Evolutionary conservation across 495 filamentous ascomycete genomes (phyloP).

Genomic region (Tirmania nivea): DNA sequence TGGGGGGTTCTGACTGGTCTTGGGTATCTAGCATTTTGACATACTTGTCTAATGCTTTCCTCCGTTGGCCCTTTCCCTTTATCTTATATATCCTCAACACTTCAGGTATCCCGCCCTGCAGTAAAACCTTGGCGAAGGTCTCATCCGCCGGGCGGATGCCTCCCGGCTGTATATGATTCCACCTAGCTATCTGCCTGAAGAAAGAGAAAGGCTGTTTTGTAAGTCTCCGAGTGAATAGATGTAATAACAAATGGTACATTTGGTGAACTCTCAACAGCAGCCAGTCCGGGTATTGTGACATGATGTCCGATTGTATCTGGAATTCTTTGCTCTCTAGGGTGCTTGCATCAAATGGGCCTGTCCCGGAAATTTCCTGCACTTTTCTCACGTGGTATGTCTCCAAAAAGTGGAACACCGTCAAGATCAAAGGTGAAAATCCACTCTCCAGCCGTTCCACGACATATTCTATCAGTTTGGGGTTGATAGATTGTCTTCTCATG

Average conservation of each 20-base stretch:
- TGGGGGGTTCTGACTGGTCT: background rate
- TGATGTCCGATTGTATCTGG: slow-evolving; percentile 14
- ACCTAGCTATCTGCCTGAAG: slow-evolving; percentile 7
- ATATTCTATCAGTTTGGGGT: slow-evolving; percentile 9
- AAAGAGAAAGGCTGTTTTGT: slow-evolving; percentile 6
- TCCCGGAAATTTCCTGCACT: slow-evolving; percentile 7
- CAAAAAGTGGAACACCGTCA: slow-evolving; percentile 16
- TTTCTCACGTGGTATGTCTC: slow-evolving; percentile 14
- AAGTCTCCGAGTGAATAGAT: slow-evolving; percentile 15
- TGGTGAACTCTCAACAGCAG: slow-evolving; percentile 16
- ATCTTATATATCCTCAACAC: slow-evolving; percentile 14
- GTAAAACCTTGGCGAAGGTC: slow-evolving; percentile 13
- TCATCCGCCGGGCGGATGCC: slow-evolving; percentile 8
- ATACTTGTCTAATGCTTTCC: slow-evolving; percentile 16
- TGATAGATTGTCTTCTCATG: slow-evolving; percentile 5
- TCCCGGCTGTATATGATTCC: slow-evolving; percentile 3
- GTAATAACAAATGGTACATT: slow-evolving; percentile 18
- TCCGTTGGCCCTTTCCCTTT: slow-evolving; percentile 11
- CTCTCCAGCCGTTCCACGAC: slow-evolving; percentile 9
- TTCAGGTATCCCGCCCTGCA: slow-evolving; percentile 14
- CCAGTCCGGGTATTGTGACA: slow-evolving; percentile 15
- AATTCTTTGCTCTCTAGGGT: slow-evolving; percentile 1
- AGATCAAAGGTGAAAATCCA: slow-evolving; percentile 16
- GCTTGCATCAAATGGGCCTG: background rate
- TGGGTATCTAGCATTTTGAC: slow-evolving; percentile 8